Evolutionary conservation across 2,329 filamentous ascomycete genomes (phyloP).

Genomic region (Colletotrichum spaethianum): DNA sequence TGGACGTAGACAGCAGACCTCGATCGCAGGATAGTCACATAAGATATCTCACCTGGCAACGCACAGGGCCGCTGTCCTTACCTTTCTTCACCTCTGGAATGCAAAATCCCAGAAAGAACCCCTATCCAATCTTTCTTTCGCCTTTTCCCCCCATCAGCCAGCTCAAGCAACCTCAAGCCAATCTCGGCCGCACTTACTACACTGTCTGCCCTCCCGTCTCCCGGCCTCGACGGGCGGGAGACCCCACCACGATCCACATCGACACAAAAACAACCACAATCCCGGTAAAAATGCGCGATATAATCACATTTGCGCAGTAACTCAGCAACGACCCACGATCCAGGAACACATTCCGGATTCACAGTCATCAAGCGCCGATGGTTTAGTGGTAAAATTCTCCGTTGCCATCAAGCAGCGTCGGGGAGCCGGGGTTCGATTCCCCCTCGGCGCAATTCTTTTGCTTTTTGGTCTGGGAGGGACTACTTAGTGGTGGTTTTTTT

Average conservation of each 20-base stretch:
- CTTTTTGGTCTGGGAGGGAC: neutral
- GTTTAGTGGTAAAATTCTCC: conserved; percentile 18
- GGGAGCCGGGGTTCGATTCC: conserved; percentile 17
- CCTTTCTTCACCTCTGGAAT: too few relatives aligned
- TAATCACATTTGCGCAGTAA: rapidly evolving
- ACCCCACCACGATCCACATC: neutral
- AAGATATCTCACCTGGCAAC: too few relatives aligned
- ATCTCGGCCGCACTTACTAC: neutral
- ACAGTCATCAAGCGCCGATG: neutral
- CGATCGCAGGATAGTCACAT: too few relatives aligned
- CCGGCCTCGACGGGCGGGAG: neutral
- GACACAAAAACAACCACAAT: neutral
- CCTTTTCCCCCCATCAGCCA: neutral
- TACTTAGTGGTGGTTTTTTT: too few relatives aligned
- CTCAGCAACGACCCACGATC: neutral
- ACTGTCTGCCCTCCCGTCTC: too few relatives aligned
- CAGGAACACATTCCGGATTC: neutral
- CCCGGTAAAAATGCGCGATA: neutral
- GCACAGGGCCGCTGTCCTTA: too few relatives aligned
- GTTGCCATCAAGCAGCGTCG: conserved; percentile 14
- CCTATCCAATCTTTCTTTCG: neutral
- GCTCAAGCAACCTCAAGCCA: neutral
- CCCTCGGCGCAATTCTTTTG: conserved; percentile 1
- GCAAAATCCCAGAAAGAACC: too few relatives aligned
- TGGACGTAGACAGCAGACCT: too few relatives aligned